These are phyloP conservation scores for Kazachstania sp. DNA, from an alignment of 1,139 yeast genomes.

Conservation along the genomic window DNA sequence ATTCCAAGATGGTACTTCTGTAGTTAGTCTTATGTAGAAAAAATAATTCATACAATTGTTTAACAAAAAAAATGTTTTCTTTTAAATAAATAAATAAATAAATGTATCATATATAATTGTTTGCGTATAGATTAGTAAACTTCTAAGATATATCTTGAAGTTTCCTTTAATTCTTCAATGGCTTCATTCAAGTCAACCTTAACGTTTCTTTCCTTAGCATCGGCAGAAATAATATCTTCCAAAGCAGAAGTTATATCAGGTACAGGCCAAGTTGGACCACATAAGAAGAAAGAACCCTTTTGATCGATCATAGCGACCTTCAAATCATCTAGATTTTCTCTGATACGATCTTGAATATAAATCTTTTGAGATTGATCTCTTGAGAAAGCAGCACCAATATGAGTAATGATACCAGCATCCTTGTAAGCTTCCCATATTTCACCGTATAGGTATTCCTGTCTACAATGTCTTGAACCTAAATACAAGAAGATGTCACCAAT, in stretches of 20 bases:
- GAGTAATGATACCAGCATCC: constrained; percentile 86
- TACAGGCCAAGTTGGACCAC: constrained; percentile 99
- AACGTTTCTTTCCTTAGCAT: constrained; percentile 59
- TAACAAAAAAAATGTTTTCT: not conserved
- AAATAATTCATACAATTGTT: too few species aligned
- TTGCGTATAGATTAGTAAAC: constrained; percentile 50
- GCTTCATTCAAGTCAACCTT: constrained; percentile 66
- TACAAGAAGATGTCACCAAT: constrained; percentile 85
- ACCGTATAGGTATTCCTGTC: constrained; percentile 93
- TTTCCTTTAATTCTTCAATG: constrained; percentile 89
- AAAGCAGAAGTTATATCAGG: constrained; percentile 91
- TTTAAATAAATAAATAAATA: not conserved
- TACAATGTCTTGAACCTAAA: constrained; percentile 92
- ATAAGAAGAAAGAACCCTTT: constrained; percentile 85
- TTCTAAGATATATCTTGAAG: constrained; percentile 86
- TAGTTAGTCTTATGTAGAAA: constrained; percentile 52
- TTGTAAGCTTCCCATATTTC: constrained; percentile 95
- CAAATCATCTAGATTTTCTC: constrained; percentile 63
- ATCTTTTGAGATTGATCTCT: constrained; percentile 95
- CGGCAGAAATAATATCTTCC: constrained; percentile 67
- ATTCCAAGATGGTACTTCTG: constrained; percentile 94
- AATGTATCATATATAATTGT: not conserved
- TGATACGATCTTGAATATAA: constrained; percentile 89
- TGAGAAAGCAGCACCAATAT: constrained; percentile 96
- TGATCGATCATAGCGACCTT: constrained; percentile 71